A percentile compares a stretch with the other conserved stretches of the same genome.
These are phyloP conservation scores for Eugenia klotzschiana DNA, from an alignment of 441 rosid genomes.

Conservation along the genomic window DNA sequence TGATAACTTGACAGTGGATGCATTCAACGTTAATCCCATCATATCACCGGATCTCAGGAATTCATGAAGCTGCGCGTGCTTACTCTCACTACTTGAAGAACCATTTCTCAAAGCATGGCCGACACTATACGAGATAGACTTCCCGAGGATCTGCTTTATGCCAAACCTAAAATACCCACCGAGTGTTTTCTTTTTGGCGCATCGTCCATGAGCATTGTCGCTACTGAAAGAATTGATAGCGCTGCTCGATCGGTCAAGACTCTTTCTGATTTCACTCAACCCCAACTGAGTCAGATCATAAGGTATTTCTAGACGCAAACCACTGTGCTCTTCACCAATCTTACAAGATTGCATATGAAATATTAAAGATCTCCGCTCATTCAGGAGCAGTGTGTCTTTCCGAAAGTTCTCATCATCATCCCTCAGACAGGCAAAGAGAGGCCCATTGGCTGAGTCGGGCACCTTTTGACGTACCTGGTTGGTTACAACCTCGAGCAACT, in stretches of 20 bases:
- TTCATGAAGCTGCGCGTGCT: constrained; percentile 34
- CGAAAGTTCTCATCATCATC: constrained; percentile 28
- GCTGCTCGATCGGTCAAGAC: constrained; percentile 21
- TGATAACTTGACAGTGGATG: constrained; percentile 39
- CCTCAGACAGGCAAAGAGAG: constrained; percentile 34
- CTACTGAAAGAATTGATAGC: constrained; percentile 10
- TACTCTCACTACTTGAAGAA: constrained; percentile 46
- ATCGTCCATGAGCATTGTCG: constrained; percentile 17
- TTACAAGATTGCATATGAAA: constrained; percentile 33
- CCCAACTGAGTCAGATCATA: constrained; percentile 30
- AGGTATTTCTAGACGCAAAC: constrained; percentile 26
- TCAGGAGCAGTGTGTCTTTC: constrained; percentile 23
- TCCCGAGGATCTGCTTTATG: constrained; percentile 44
- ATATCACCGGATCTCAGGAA: constrained; percentile 51
- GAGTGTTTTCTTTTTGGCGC: constrained; percentile 28
- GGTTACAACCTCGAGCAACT: constrained; percentile 49
- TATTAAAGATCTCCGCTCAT: constrained; percentile 33
- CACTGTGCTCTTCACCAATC: constrained; percentile 23
- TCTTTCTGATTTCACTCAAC: constrained; percentile 27
- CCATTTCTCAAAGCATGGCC: constrained; percentile 17
- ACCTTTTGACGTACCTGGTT: constrained; percentile 25
- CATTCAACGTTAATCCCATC: constrained; percentile 46
- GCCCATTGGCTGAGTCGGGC: constrained; percentile 26
- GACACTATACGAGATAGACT: constrained; percentile 27
- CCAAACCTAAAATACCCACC: constrained; percentile 32